A percentile compares a stretch with the other conserved stretches of the same genome.
Evolutionary conservation across 345 rosid species (phyloP).

Genomic region (Bruguiera sexangula): DNA sequence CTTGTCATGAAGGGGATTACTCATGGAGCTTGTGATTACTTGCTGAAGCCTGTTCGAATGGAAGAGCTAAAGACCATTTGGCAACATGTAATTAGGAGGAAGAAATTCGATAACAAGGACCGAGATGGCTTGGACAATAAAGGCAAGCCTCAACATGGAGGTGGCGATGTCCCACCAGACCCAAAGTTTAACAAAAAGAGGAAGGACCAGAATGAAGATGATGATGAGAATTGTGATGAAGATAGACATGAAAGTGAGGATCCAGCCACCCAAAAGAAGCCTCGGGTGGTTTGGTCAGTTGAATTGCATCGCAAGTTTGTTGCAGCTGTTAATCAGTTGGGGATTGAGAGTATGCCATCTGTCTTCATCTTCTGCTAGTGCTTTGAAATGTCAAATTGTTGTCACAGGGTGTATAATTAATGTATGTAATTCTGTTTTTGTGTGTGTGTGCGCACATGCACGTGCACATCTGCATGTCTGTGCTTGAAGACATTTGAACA

Average conservation of each 20-base stretch:
- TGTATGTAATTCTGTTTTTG: not conserved
- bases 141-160: conserved; percentile 20
- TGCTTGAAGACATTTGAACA: too few relatives aligned
- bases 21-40: conserved; percentile 39
- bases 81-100: conserved; percentile 35
- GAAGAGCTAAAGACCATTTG: conserved; percentile 35
- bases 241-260: conserved; percentile 28
- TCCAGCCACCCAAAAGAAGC: conserved; percentile 30
- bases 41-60: conserved; percentile 33
- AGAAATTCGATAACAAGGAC: conserved; percentile 26
- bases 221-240: conserved; percentile 31
- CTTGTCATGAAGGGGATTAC: conserved; percentile 40
- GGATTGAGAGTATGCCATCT: conserved; percentile 31
- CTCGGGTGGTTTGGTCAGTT: conserved; percentile 38
- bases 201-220: conserved; percentile 34
- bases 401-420: not conserved
- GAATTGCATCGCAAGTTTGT: conserved; percentile 36
- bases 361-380: not conserved
- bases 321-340: conserved; percentile 32
- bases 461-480: too few relatives aligned
- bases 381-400: not conserved
- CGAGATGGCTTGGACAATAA: conserved; percentile 13
- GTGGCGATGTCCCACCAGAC: conserved; percentile 20
- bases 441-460: too few relatives aligned
- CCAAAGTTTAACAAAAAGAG: conserved; percentile 30